Base-by-base conservation (phyloP, 805 yeast species). In the Ogataea nonfermentans region DNA sequence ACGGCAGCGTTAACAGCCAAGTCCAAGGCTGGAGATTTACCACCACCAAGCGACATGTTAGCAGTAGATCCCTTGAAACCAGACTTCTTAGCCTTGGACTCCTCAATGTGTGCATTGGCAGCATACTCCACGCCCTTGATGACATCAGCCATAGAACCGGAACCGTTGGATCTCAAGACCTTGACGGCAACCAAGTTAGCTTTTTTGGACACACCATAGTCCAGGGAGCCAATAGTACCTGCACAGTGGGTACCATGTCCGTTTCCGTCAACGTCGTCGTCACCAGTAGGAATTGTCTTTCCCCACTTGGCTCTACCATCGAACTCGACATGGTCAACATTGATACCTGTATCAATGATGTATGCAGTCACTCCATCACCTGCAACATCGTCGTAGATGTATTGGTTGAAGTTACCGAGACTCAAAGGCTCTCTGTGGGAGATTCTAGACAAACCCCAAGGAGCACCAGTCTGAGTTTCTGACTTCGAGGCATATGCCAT, bases 231-330 rank as follows among this genome's bases (percentile, higher is more conserved):
- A 55, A 90, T 86, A 24, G 95, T 88, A 66, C 96, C 97, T n/a
- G 96, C 95, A 68, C 95, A 87, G 59, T 89, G 97, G 32, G 96
- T 87, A 57, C 97, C 97, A 65, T 89, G 97, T 36, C 96, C 97
- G 55, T 86, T 84, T 37, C 88, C 93, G 61, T 90, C 96, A 30
- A 71, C 56, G 51, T 81, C 88, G 38, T 73, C 73, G 52, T 79
- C 87, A 54, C 81, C 82, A 37, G 63, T 53, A 51, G 95, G 95
- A 50, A 86, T 71, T 42, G 95, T 86, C 35, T 80, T 73, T 52
- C 95, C 95, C 95, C 95, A 86, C 27, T 61, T 60, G 31, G 95
- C 95, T 67, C 96, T 79, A 32, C 90, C 90, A 9, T 68, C 82
- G 56, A 89, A 89, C 56, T 88, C 93, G 24, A 69, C 72, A 62